These are phyloP conservation scores for Plenodomus tracheiphilus DNA, from an alignment of 2,329 filamentous ascomycete species.

Conservation along the genomic window DNA sequence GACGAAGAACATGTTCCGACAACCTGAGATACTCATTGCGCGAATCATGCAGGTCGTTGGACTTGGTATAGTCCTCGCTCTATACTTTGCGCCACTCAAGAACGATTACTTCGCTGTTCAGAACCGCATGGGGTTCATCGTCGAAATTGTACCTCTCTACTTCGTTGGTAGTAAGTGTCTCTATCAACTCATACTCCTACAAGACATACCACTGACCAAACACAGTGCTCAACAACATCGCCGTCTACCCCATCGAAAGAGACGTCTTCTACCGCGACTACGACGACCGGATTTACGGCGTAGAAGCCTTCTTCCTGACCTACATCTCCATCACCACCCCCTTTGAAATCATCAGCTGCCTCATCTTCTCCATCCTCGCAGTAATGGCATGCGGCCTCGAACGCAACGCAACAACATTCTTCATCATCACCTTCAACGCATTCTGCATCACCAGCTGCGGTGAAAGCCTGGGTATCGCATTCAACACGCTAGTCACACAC, in stretches of 20 bases:
- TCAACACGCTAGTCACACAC: constrained; percentile 75
- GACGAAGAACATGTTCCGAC: constrained; percentile 60
- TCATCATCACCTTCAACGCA: constrained; percentile 68
- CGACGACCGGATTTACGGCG: constrained; percentile 71
- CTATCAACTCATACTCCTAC: neutral
- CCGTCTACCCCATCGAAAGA: constrained; percentile 71
- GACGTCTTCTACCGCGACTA: constrained; percentile 79
- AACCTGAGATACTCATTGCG: constrained; percentile 41
- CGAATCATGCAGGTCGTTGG: constrained; percentile 46
- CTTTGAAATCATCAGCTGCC: constrained; percentile 67
- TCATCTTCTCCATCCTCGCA: constrained; percentile 67
- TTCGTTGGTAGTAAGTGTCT: constrained; percentile 64
- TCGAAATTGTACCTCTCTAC: constrained; percentile 72
- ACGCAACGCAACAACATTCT: constrained; percentile 66
- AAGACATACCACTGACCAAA: constrained; percentile 3
- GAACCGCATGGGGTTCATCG: constrained; percentile 72
- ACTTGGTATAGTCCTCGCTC: constrained; percentile 39
- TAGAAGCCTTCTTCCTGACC: constrained; percentile 70
- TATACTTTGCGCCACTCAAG: constrained; percentile 70
- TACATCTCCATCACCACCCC: constrained; percentile 73
- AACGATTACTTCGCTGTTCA: constrained; percentile 72
- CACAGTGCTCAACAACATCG: constrained; percentile 72
- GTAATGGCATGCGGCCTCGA: constrained; percentile 68
- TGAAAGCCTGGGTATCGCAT: constrained; percentile 76
- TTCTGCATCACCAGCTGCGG: constrained; percentile 76